Evolutionary conservation across 2,329 filamentous ascomycete genomes (phyloP), one percentile per base, ranked within the genome.

Genomic region (Rhexocercosporidium sp.): DNA sequence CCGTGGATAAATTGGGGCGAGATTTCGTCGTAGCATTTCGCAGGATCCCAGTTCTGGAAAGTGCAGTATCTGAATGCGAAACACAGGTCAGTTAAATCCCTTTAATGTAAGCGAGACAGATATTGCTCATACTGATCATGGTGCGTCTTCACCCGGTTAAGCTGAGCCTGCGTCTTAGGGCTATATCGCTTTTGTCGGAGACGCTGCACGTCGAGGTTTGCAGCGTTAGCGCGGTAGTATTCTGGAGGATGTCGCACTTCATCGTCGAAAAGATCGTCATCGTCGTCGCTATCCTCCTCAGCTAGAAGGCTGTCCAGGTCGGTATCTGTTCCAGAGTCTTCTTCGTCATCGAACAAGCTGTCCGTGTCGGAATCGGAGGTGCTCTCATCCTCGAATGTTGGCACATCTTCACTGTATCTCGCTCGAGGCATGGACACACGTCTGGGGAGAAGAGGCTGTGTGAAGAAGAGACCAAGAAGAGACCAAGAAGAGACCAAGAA

Each of bases 401-500:
- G 51, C 29, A 56, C 18, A 56, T 37, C 29, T 56, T 56, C 29
- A 56, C 18, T 56, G 22, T 37, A 56, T 56, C 51, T 56, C 29
- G 51, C 51, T 56, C 51, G 18, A 56, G 51, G 51, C 51, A 56
- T 56, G 37, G 27, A 37, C 16, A 56, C 51, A 37, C 22, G 29
- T 56, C 29, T n/a, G 27, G 5, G 29, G 18, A 56, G 51, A 56
- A 56, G 51, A 56, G 29, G 51, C 51, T 34, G 8, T 37, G 29
- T 34, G 27, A 56, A 56, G 51, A 56, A 56, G 29, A 56, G 51
- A 37, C 51, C 18, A 37, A 56, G 51, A n/a, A 56, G 51, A 56
- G 51, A 56, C 51, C 18, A 37, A 56, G 51, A n/a, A 56, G 51
- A 56, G 51, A 56, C 51, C 18, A 37, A 56, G 51, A n/a, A 56